phyloP scores from a whole-genome alignment of 2,329 filamentous ascomycete genomes.

The Botrytis fabae region DNA sequence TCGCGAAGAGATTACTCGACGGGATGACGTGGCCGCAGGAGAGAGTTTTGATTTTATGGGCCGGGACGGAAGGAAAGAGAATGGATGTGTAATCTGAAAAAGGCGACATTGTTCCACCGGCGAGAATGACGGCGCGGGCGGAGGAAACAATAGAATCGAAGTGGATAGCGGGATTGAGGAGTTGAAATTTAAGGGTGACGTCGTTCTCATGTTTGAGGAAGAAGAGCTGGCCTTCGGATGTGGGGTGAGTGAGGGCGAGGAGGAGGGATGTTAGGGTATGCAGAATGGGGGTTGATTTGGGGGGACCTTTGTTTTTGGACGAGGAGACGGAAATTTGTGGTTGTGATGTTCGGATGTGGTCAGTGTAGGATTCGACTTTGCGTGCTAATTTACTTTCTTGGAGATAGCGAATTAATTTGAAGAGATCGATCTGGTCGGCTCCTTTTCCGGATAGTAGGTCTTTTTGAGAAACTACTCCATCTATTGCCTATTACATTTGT shows the following conservation, averaged over 20 bases:
- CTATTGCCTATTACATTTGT: constrained; percentile 44
- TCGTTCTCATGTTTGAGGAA: constrained; percentile 49
- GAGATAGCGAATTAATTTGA: constrained; percentile 83
- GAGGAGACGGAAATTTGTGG: constrained; percentile 28
- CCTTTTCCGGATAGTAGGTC: constrained; percentile 79
- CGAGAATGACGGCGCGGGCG: constrained; percentile 83
- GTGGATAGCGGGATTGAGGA: constrained; percentile 87
- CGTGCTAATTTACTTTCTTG: constrained; percentile 89
- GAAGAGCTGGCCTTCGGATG: constrained; percentile 67
- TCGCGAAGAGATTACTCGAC: constrained; percentile 74
- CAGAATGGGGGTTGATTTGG: constrained; percentile 36
- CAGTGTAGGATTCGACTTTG: constrained; percentile 88
- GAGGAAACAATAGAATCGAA: constrained; percentile 85
- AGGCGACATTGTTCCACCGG: constrained; percentile 96
- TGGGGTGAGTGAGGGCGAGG: constrained; percentile 81
- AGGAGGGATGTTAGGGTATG: constrained; percentile 68
- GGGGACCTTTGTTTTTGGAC: not conserved
- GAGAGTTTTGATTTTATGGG: constrained; percentile 69
- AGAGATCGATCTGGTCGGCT: constrained; percentile 92
- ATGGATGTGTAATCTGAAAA: constrained; percentile 88
- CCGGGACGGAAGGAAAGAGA: constrained; percentile 73
- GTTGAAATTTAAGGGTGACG: constrained; percentile 73
- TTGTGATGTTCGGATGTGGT: constrained; percentile 48
- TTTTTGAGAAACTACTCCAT: constrained; percentile 70
- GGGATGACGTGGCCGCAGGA: constrained; percentile 97